Base-by-base conservation (phyloP, 2,329 filamentous ascomycete genomes). In the Arachnopeziza araneosa region DNA sequence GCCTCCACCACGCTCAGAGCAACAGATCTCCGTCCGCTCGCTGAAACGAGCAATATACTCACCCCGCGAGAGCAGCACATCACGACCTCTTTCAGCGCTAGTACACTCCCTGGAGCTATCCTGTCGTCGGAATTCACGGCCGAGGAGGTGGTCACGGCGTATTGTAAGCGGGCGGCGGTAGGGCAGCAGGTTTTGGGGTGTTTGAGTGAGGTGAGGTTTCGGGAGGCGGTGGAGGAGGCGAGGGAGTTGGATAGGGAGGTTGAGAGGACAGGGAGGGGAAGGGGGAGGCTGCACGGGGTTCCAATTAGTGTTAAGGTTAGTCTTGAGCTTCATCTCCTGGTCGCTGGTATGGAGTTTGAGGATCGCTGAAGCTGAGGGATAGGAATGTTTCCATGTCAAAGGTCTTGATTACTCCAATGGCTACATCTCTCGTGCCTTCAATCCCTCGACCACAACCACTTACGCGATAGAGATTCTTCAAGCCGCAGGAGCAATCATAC, bases 351-450 rank as follows among this genome's bases (percentile, higher is more conserved):
- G 26, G 26, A 9, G 4, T 24, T 48, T 24, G 12, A 52, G 23
- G 19, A 50, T 44, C 12, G 36, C 24, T 61, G 17, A 58, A 32
- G 50, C 6, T 23, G 8, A 1, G 14, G 5, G n/a, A 14, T 26
- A 96, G 72, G 92, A 86, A 64, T 84, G 83, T 1, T 83, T 96
- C 61, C 82, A 87, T 22, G 88, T 96, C 14, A 87, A 84, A 60
- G 92, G 90, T 8, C 96, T 91, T 68, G 92, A 96, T 73, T 85
- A 84, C 21, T 88, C 84, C 8, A 88, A 96, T 1, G 92, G 90
- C 1, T 95, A 91, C 75, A 90, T 89, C 24, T 77, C 80, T 56
- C 83, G 89, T 62, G 82, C 85, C 0, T 83, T 84, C 58, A 88
- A 91, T 68, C 85, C 86, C 7, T 78, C 80, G 44, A 61, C 73